Conservation (phyloP, 2,329 filamentous ascomycete genomes). For the Botrytis fabae region DNA sequence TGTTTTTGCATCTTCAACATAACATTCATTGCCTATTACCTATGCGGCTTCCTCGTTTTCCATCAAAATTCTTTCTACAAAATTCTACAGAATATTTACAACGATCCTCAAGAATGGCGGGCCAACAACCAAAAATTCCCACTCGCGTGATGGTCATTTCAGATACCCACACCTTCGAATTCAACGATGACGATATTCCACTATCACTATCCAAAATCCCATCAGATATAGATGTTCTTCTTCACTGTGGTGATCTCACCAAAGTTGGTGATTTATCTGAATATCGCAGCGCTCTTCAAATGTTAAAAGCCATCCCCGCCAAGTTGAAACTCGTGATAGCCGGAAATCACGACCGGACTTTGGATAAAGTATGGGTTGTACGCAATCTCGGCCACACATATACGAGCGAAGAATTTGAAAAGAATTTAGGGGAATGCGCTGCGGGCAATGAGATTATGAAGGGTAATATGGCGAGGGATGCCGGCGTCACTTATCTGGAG, state of each 20-base stretch:
- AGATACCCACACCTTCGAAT: conserved; percentile 38
- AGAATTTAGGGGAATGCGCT: conserved; percentile 22
- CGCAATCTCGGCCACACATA: background rate
- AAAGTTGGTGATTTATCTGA: conserved; percentile 33
- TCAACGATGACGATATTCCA: conserved; percentile 30
- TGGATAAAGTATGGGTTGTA: conserved; percentile 47
- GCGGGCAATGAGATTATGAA: conserved; percentile 33
- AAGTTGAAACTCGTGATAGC: conserved; percentile 61
- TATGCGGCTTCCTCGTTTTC: background rate
- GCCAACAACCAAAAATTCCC: conserved; percentile 22
- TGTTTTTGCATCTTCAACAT: background rate
- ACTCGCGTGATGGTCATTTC: conserved; percentile 38
- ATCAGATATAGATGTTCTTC: conserved; percentile 39
- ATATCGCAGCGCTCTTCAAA: conserved; percentile 35
- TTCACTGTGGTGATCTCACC: conserved; percentile 45
- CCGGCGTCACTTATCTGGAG: conserved; percentile 39
- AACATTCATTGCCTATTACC: background rate
- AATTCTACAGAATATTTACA: background rate
- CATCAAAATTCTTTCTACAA: background rate
- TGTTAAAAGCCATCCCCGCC: conserved; percentile 45
- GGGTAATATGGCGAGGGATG: conserved; percentile 31
- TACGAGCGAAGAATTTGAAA: background rate
- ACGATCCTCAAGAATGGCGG: conserved; percentile 7
- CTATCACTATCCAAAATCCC: conserved; percentile 37
- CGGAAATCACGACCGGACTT: conserved; percentile 61